Evolutionary conservation across 2,329 filamentous ascomycete species (phyloP), one percentile per base, ranked within the genome.

Genomic region (Zymoseptoria ardabiliae): DNA sequence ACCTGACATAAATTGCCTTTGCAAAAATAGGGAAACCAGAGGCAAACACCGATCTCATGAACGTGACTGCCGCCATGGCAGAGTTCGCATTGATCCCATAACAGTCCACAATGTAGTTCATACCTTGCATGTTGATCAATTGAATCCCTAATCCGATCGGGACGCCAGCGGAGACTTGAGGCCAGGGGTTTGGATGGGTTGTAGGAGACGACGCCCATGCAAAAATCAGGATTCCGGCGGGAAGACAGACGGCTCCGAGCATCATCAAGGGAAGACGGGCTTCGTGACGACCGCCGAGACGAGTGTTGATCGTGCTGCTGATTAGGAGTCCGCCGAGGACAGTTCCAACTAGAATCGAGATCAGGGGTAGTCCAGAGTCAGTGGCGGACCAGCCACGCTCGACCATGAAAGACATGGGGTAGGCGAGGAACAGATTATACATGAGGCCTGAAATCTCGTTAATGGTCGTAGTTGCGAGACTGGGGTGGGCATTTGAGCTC

Each of bases 381-480:
- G 87, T 93, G 4, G 90, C 78, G 54, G 83, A 84, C 76, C 96
- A 91, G 17, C 83, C 85, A 71, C 95, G 88, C 41, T 88, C 85
- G 25, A 79, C 81, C 23, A 79, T 72, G 70, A 96, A 96, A 11
- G 73, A 64, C 55, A 63, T 68, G 3, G 69, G 70, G 49, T 65
- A 72, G 0, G 68, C 70, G 6, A 62, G 63, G 60, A 72, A 72
- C 61, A 71, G 71, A 45, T 63, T 60, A 56, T 68, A 71, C 11
- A 71, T 58, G 11, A 71, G 61, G 13, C 85, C 60, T 61, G n/a
- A 20, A 22, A 30, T 4, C n/a, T n/a, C n/a, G n/a, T n/a, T n/a
- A n/a, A n/a, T n/a, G n/a, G 5, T 21, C 9, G 48, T 17, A 51
- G 13, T 25, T n/a, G 13, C 21, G 7, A 8, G 10, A 23, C 10